These are phyloP conservation scores for Cladophialophora immunda DNA, from an alignment of 2,329 filamentous ascomycete species.

Conservation along the genomic window DNA sequence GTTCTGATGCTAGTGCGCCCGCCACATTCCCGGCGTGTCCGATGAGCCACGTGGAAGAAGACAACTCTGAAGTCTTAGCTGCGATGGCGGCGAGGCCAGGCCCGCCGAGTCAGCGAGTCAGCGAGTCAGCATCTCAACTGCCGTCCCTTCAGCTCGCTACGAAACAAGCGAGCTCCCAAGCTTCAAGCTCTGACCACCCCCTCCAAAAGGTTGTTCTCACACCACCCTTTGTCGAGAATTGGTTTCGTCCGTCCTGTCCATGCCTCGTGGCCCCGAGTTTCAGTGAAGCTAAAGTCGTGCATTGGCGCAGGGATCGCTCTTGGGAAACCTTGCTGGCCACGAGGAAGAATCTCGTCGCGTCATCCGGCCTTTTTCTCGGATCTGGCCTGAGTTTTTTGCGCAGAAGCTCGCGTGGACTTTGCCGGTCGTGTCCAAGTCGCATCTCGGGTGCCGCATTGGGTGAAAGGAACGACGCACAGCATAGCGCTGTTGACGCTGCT, in stretches of 20 bases:
- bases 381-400: neutral
- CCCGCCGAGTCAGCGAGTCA: slow-evolving; percentile 13
- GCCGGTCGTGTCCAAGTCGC: neutral
- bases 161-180: slow-evolving; percentile 13
- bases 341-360: neutral
- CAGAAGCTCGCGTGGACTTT: neutral
- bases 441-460: neutral
- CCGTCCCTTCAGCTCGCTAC: slow-evolving; percentile 3
- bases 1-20: slow-evolving; percentile 15
- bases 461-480: neutral
- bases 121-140: neutral
- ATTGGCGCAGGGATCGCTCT: slow-evolving; percentile 2
- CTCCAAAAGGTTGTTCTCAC: slow-evolving; percentile 2
- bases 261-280: neutral
- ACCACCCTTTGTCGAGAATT: neutral
- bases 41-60: slow-evolving; percentile 15
- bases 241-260: too few relatives aligned
- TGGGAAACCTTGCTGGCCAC: slow-evolving; percentile 2
- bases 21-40: slow-evolving; percentile 18
- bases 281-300: neutral
- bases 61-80: slow-evolving; percentile 8
- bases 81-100: slow-evolving; percentile 5
- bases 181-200: slow-evolving; percentile 16
- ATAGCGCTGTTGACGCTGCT: neutral
- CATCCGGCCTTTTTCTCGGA: neutral